phyloP scores from a whole-genome alignment of 805 yeast species.

The Wickerhamiella australiensis region DNA sequence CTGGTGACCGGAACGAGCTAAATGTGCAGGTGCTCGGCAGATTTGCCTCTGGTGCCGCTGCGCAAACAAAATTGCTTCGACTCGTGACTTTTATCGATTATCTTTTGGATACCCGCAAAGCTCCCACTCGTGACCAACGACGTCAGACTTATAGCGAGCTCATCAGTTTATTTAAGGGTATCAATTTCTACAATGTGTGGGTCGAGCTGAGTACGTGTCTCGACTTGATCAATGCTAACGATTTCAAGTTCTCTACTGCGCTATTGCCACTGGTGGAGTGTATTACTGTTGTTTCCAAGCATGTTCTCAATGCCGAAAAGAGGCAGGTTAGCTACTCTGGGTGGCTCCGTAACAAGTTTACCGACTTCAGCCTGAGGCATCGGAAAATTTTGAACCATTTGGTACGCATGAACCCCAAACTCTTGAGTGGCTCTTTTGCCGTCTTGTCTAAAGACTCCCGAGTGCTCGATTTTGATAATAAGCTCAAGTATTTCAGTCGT shows the following conservation, averaged over 20 bases:
- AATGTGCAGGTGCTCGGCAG: conserved; percentile 45
- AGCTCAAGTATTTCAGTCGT: conserved; percentile 71
- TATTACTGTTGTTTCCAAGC: conserved; percentile 92
- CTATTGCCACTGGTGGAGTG: conserved; percentile 81
- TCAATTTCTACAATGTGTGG: conserved; percentile 75
- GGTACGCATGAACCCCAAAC: conserved; percentile 80
- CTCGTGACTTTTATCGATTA: conserved; percentile 81
- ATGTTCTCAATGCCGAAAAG: conserved; percentile 45
- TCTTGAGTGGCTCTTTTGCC: conserved; percentile 93
- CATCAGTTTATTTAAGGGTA: conserved; percentile 34
- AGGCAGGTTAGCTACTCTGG: conserved; percentile 43
- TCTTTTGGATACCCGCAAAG: conserved; percentile 40
- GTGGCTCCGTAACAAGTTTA: conserved; percentile 67
- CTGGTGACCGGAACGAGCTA: conserved; percentile 33
- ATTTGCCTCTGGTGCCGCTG: conserved; percentile 70
- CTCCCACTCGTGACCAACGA: conserved; percentile 16
- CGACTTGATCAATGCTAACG: conserved; percentile 43
- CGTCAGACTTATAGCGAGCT: conserved; percentile 19
- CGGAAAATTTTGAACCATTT: conserved; percentile 77
- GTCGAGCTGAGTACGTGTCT: conserved; percentile 55
- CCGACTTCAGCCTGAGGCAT: conserved; percentile 79
- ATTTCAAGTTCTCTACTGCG: conserved; percentile 62
- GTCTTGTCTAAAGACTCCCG: conserved; percentile 78
- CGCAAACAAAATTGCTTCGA: conserved; percentile 78
- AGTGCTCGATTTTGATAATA: conserved; percentile 89